Conservation (phyloP, 2,329 filamentous ascomycete genomes). For the Pyrenophora seminiperda region DNA sequence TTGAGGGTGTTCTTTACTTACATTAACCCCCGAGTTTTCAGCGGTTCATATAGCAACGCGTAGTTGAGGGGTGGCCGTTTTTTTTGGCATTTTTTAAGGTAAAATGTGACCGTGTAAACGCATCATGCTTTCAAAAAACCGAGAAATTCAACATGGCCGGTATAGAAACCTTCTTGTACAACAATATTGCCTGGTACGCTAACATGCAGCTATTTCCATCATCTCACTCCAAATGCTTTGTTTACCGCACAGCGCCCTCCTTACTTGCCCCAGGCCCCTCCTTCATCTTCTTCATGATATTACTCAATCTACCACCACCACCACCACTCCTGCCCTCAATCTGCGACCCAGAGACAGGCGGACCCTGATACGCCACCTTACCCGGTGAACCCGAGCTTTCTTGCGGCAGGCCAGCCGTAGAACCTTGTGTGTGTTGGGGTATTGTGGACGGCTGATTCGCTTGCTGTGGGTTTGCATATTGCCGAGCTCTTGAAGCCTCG, state of each 20-base stretch:
- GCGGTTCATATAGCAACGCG: too few species aligned
- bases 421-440: constrained; percentile 1
- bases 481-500: constrained; percentile 27
- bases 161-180: background rate
- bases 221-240: background rate
- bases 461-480: constrained; percentile 13
- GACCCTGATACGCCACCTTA: constrained; percentile 23
- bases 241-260: constrained; percentile 9
- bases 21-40: too few species aligned
- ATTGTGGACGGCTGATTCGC: constrained; percentile 10
- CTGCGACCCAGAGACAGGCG: constrained; percentile 32
- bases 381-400: background rate
- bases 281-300: constrained; percentile 44
- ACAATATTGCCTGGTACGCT: too few species aligned
- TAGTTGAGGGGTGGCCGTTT: too few species aligned
- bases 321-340: constrained; percentile 28
- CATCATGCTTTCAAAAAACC: too few species aligned
- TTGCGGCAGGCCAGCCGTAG: background rate
- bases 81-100: too few species aligned
- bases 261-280: constrained; percentile 29
- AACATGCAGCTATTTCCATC: background rate
- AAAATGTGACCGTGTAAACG: too few species aligned
- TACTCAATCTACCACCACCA: constrained; percentile 35
- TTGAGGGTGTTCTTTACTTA: too few species aligned
- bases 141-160: too few species aligned